Evolutionary conservation across 169 alveolate genomes (phyloP), one percentile per base, ranked within the genome.

Genomic region (Plasmodium adleri): DNA sequence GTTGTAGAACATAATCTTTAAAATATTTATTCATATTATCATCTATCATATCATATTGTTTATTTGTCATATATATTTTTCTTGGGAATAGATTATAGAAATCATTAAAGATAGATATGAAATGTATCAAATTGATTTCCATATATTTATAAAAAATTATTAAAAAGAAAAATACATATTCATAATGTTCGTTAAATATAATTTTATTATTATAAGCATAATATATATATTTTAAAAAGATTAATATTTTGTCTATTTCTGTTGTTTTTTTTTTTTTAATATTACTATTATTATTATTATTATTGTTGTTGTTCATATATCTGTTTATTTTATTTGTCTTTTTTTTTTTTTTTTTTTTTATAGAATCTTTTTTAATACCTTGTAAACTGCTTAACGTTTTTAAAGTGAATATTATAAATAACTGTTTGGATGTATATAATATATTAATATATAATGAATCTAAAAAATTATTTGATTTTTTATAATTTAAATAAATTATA

Each of bases 151-250:
- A 83, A 17, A 83, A 83, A 50, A 83, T 67, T 13, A 83, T 59
- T 62, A 83, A 62, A 83, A 83, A 68, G 20, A 83, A 67, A 54
- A 68, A 68, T 5, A 73, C 39, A 49, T 47, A 83, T 24, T 83
- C 85, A 50, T 83, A 83, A 68, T 68, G 73, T 43, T 68, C 70
- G 43, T 72, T 83, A 45, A 83, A 24, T 10, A 83, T 83, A 6
- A 58, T 26, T 83, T 49, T 83, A 17, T 83, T 22, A 60, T 68
- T 58, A 43, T 68, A 83, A 5, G 72, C 72, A 72, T 67, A 83
- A 49, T 68, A 45, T 52, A 83, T 83, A 83, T 83, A 67, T 83
- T 83, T 83, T 68, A 83, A 63, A 26, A 83, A 83, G n/a, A 68
- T 47, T 28, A 47, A 83, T 9, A 83, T 32, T 68, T 83, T 59